phyloP scores from a whole-genome alignment of 345 rosid genomes.

The Hibiscus mutabilis region DNA sequence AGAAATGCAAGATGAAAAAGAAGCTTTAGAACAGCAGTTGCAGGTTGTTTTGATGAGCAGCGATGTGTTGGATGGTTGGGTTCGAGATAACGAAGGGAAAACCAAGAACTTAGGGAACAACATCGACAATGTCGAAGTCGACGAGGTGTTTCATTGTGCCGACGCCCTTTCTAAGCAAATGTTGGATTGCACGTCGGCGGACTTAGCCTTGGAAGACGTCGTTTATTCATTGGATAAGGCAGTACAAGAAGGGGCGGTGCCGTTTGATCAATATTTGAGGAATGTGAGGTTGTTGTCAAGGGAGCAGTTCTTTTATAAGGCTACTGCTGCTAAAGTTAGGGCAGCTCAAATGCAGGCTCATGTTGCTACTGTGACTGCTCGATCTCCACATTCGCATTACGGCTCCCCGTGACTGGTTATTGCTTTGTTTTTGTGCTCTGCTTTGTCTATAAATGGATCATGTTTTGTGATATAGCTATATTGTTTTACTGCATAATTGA shows the following conservation, averaged over 20 bases:
- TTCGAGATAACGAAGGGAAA: conserved; percentile 58
- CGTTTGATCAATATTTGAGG: conserved; percentile 83
- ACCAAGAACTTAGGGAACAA: conserved; percentile 8
- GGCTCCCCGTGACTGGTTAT: conserved; percentile 9
- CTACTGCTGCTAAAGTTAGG: conserved; percentile 69
- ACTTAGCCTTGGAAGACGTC: conserved; percentile 85
- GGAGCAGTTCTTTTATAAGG: conserved; percentile 85
- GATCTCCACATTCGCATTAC: conserved; percentile 40
- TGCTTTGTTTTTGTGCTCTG: background rate
- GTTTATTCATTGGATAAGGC: conserved; percentile 76
- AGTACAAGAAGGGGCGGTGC: conserved; percentile 50
- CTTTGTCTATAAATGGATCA: background rate
- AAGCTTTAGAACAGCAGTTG: conserved; percentile 69
- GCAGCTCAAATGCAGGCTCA: conserved; percentile 84
- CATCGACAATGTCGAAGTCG: conserved; percentile 41
- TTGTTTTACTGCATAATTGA: conserved; percentile 3
- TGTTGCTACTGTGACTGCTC: conserved; percentile 76
- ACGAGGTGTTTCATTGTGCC: conserved; percentile 46
- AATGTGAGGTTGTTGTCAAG: conserved; percentile 82
- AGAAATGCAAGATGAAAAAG: conserved; percentile 71
- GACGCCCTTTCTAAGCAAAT: conserved; percentile 68
- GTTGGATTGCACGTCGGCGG: conserved; percentile 64
- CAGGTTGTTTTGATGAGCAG: conserved; percentile 74
- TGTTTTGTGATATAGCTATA: background rate
- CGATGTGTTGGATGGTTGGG: conserved; percentile 59